A percentile compares a stretch with the other conserved stretches of the same genome.
Conservation (phyloP, 192 early-diverging fungal species). For the Coemansia sp. region DNA sequence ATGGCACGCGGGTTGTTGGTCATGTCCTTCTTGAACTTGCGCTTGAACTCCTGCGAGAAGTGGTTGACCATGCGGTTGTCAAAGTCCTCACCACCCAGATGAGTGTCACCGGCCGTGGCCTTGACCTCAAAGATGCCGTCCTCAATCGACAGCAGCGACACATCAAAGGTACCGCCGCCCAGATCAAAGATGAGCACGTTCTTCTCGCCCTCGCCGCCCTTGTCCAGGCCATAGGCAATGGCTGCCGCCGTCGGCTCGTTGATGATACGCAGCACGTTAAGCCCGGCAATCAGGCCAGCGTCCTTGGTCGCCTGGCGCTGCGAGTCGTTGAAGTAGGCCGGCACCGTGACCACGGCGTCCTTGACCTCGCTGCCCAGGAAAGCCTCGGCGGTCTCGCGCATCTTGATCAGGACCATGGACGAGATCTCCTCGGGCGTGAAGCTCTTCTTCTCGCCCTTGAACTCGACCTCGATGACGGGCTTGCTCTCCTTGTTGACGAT, state of each 20-base stretch:
- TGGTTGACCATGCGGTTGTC: constrained; percentile 97
- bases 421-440: constrained; percentile 98
- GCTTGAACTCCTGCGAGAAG: constrained; percentile 95
- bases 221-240: constrained; percentile 98
- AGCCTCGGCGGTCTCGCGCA: constrained; percentile 95
- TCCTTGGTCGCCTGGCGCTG: constrained; percentile 99
- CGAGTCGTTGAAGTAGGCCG: constrained; percentile 98
- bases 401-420: constrained; percentile 96
- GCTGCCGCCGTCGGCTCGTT: constrained; percentile 99
- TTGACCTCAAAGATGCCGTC: constrained; percentile 98
- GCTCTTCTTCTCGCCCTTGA: constrained; percentile 94
- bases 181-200: constrained; percentile 98
- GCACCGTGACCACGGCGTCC: constrained; percentile 96
- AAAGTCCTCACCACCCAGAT: constrained; percentile 99
- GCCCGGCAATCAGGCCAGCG: constrained; percentile 90
- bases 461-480: constrained; percentile 87
- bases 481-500: constrained; percentile 82
- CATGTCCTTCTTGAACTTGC: constrained; percentile 92
- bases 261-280: constrained; percentile 99
- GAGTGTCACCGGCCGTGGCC: constrained; percentile 98
- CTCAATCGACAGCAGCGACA: constrained; percentile 94
- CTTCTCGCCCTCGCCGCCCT: constrained; percentile 82
- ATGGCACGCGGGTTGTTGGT: constrained; percentile 83
- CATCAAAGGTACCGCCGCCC: constrained; percentile 97
- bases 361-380: constrained; percentile 76